A percentile compares a stretch with the other conserved stretches of the same genome.
Conservation (phyloP, 805 yeast species). For the Kodamaea neixiangensis region DNA sequence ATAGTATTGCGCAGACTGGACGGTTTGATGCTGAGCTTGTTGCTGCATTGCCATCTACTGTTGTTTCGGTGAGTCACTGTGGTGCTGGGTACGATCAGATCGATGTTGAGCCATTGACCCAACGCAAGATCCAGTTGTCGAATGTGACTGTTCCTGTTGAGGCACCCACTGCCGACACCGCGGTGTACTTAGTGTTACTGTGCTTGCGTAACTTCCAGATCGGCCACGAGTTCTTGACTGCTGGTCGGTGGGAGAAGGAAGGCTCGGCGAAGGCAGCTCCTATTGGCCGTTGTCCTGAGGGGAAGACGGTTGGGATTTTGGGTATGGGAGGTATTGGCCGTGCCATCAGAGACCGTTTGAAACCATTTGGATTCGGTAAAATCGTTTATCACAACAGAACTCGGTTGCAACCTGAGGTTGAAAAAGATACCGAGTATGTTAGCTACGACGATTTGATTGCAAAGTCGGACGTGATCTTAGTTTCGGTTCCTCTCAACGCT, state of each 20-base stretch:
- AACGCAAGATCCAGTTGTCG: conserved; percentile 60
- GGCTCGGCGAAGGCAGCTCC: conserved; percentile 51
- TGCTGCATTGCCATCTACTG: conserved; percentile 51
- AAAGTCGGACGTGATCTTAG: conserved; percentile 66
- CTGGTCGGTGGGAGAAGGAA: conserved; percentile 58
- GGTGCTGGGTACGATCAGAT: conserved; percentile 83
- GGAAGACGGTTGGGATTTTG: conserved; percentile 73
- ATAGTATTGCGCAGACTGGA: conserved; percentile 55
- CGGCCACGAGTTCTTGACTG: conserved; percentile 52
- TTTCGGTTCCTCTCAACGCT: conserved; percentile 76
- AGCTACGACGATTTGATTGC: conserved; percentile 66
- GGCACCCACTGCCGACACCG: conserved; percentile 71
- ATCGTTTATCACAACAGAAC: conserved; percentile 73
- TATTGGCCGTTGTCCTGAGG: conserved; percentile 74
- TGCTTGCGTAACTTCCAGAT: conserved; percentile 67
- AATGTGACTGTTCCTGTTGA: conserved; percentile 69
- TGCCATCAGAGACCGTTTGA: conserved; percentile 68
- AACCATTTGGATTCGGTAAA: conserved; percentile 74
- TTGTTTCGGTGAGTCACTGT: conserved; percentile 56
- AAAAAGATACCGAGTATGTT: conserved; percentile 69
- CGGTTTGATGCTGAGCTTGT: conserved; percentile 65
- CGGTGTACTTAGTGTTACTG: conserved; percentile 60
- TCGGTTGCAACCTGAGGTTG: conserved; percentile 59
- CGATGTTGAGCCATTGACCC: conserved; percentile 54
- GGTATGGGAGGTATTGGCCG: conserved; percentile 94